Base-by-base conservation (phyloP, 169 alveolate genomes). In the Babesia ovata region DNA sequence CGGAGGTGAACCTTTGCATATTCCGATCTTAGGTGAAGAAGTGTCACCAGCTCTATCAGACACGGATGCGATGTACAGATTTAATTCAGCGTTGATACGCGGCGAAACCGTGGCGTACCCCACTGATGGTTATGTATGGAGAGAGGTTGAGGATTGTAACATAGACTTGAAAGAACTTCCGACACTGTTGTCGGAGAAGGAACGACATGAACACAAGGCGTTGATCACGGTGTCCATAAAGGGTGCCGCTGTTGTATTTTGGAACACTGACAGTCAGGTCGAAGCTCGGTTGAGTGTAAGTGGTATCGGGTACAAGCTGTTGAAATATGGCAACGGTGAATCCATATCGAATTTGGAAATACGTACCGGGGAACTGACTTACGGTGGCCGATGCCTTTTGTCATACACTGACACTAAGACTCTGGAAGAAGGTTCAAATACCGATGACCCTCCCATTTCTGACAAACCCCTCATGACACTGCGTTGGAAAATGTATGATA, bases 201-300 rank as follows among this genome's bases (percentile, higher is more conserved):
- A 57, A 13, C 19, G 44, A 14, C 57, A 33, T 1, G 63, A 24
- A 19, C 19, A 58, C 53, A 58, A 54, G 29, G 42, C 77, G 28
- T 13, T 24, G 39, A 50, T 60, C 21, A 71, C 53, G 10, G 69
- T 79, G 8, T 57, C 46, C 48, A 63, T 82, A 0, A 74, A 82
- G 36, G 89, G 85, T 0, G 89, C 89, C 0, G 82, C 89, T 26
- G 56, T 82, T 14, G 62, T 65, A n/a, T 82, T 82, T 59, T 61
- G 74, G 65, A 66, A 72, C 42, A 69, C 71, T 0, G 56, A 58
- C 56, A 56, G 58, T n/a, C 73, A 71, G 62, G 63, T 50, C 24
- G 73, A 62, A 24, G 89, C 85, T 16, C 74, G 83, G 16, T 63
- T 82, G 11, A 61, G 74, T 19, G 81, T 67, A 16, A 63, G 85